These are phyloP conservation scores for Brassica carinata DNA, from an alignment of 345 rosid species.

Conservation along the genomic window DNA sequence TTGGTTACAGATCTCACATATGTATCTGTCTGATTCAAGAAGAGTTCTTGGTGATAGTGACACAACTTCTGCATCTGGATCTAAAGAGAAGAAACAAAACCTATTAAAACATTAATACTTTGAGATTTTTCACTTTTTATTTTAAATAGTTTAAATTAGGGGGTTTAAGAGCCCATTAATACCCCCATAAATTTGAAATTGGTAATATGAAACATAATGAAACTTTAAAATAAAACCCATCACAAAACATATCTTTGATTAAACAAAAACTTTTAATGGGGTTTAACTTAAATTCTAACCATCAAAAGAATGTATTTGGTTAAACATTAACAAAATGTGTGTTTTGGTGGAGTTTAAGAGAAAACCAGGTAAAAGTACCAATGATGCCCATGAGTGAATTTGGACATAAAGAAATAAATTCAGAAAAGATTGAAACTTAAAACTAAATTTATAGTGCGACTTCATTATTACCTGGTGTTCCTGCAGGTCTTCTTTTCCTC, in stretches of 20 bases:
- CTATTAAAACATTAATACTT: constrained; percentile 1
- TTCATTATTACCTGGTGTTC: constrained; percentile 72
- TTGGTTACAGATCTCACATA: constrained; percentile 92
- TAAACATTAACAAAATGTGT: background rate
- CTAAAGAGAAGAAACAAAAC: constrained; percentile 36
- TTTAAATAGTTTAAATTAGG: background rate
- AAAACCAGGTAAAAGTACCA: constrained; percentile 4
- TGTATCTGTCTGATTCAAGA: constrained; percentile 75
- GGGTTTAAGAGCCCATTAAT: background rate
- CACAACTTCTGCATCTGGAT: constrained; percentile 92
- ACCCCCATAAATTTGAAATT: background rate
- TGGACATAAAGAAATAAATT: background rate
- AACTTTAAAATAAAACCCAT: background rate
- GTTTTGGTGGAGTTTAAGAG: background rate
- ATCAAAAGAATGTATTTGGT: background rate
- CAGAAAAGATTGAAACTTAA: background rate
- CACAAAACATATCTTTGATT: background rate
- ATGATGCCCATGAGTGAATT: constrained; percentile 1
- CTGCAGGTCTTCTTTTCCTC: constrained; percentile 85
- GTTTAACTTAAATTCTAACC: background rate
- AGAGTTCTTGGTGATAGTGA: constrained; percentile 73
- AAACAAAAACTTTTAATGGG: background rate
- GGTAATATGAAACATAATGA: background rate
- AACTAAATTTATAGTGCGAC: constrained; percentile 14
- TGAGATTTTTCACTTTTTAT: background rate